These are phyloP conservation scores for Ophiostoma ips DNA, from an alignment of 2,329 filamentous ascomycete species.

Conservation along the genomic window DNA sequence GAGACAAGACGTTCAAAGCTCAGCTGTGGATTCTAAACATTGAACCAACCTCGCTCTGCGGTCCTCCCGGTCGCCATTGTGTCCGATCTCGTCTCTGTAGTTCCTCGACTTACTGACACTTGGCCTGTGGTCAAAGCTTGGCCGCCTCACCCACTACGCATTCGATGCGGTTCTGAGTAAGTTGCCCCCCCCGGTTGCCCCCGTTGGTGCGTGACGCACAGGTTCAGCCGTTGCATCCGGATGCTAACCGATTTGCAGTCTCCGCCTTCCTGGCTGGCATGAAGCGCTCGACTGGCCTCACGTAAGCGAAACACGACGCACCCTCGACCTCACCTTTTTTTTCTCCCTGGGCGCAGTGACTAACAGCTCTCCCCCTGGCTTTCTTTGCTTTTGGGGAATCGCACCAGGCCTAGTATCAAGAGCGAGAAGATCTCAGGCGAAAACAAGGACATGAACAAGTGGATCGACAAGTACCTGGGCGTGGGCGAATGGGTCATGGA, in stretches of 20 bases:
- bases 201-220: neutral
- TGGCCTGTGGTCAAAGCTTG: conserved; percentile 65
- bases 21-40: conserved; percentile 25
- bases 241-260: conserved; percentile 36
- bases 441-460: conserved; percentile 69
- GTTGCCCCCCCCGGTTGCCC: too few relatives aligned
- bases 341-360: neutral
- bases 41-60: conserved; percentile 17
- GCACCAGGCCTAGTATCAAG: conserved; percentile 62
- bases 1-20: neutral
- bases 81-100: conserved; percentile 22
- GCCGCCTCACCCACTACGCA: conserved; percentile 84
- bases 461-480: conserved; percentile 86
- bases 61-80: neutral
- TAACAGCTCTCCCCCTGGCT: conserved; percentile 19
- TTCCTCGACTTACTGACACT: conserved; percentile 55
- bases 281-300: conserved; percentile 92
- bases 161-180: conserved; percentile 87
- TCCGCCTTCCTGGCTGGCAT: conserved; percentile 94
- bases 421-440: conserved; percentile 68
- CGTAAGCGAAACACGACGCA: conserved; percentile 49
- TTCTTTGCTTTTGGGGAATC: conserved; percentile 19
- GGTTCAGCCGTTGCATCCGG: neutral
- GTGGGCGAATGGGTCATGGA: conserved; percentile 98
- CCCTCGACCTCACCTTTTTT: neutral